phyloP scores from a whole-genome alignment of 352 stramenopile genomes.

The Phytophthora pseudosyringae region DNA sequence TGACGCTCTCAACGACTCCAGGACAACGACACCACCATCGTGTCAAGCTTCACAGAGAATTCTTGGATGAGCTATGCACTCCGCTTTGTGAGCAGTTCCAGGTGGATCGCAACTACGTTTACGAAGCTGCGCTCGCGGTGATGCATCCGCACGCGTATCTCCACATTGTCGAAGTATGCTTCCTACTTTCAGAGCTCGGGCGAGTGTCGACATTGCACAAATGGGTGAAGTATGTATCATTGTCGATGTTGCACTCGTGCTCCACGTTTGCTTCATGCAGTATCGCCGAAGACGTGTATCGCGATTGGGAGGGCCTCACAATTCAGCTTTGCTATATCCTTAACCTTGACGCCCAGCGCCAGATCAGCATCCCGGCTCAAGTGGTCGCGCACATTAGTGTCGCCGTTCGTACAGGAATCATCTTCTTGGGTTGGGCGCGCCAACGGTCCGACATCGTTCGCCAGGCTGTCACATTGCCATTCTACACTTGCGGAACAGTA shows the following conservation, averaged over 20 bases:
- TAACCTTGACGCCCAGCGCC: constrained; percentile 63
- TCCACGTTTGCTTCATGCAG: constrained; percentile 78
- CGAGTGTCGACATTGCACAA: constrained; percentile 65
- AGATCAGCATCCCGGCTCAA: constrained; percentile 58
- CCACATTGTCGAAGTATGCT: constrained; percentile 85
- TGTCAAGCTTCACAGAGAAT: constrained; percentile 60
- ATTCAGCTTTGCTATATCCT: constrained; percentile 85
- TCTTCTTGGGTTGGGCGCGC: constrained; percentile 80
- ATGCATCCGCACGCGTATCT: constrained; percentile 84
- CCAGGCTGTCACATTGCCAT: constrained; percentile 62
- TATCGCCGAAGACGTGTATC: constrained; percentile 80
- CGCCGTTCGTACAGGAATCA: constrained; percentile 72
- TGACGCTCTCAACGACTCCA: constrained; percentile 12
- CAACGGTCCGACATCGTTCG: constrained; percentile 69
- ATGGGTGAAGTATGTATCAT: constrained; percentile 83
- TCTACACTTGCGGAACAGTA: constrained; percentile 46
- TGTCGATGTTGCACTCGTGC: constrained; percentile 84
- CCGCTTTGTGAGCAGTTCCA: constrained; percentile 82
- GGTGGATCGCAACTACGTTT: constrained; percentile 79
- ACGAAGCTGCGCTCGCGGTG: constrained; percentile 78
- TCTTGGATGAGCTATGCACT: constrained; percentile 76
- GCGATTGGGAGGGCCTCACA: constrained; percentile 84
- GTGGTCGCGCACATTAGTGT: constrained; percentile 68
- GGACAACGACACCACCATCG: constrained; percentile 29
- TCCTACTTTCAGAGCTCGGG: constrained; percentile 71